Percentiles rank a stretch among this genome's conserved stretches.
Conservation (phyloP, 192 early-diverging fungal genomes). For the Allomyces javanicus region DNA sequence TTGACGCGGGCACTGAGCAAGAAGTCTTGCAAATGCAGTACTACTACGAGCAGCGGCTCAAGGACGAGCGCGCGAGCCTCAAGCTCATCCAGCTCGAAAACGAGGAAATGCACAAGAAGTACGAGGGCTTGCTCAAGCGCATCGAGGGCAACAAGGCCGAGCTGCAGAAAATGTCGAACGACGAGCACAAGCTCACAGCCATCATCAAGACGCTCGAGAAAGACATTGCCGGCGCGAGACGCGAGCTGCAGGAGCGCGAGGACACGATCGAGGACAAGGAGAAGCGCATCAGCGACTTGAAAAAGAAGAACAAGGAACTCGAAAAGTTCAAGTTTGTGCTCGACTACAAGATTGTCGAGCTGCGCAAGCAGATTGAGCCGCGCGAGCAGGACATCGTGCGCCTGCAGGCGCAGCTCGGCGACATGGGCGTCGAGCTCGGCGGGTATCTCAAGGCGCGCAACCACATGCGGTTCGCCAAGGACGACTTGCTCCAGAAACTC, state of each 20-base stretch:
- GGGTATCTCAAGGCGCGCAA: neutral
- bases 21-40: constrained; percentile 23
- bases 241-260: constrained; percentile 36
- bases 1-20: constrained; percentile 19
- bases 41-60: constrained; percentile 22
- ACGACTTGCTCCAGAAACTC: neutral
- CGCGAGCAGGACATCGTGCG: constrained; percentile 25
- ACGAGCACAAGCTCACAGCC: constrained; percentile 18
- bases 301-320: constrained; percentile 39
- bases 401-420: constrained; percentile 3
- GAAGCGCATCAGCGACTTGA: constrained; percentile 34
- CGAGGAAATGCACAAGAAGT: constrained; percentile 17
- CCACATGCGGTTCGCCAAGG: neutral
- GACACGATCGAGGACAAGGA: constrained; percentile 39
- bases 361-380: constrained; percentile 34
- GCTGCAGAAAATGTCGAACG: constrained; percentile 16
- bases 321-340: constrained; percentile 44
- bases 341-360: constrained; percentile 35
- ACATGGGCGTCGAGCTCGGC: neutral
- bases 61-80: constrained; percentile 18
- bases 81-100: constrained; percentile 23
- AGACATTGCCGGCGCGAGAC: constrained; percentile 24
- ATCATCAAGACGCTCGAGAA: constrained; percentile 27
- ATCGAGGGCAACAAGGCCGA: constrained; percentile 32
- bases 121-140: constrained; percentile 15